A percentile compares a stretch with the other conserved stretches of the same genome.
These are phyloP conservation scores for Kuraishia cidri DNA, from an alignment of 805 yeast genomes.

Conservation along the genomic window DNA sequence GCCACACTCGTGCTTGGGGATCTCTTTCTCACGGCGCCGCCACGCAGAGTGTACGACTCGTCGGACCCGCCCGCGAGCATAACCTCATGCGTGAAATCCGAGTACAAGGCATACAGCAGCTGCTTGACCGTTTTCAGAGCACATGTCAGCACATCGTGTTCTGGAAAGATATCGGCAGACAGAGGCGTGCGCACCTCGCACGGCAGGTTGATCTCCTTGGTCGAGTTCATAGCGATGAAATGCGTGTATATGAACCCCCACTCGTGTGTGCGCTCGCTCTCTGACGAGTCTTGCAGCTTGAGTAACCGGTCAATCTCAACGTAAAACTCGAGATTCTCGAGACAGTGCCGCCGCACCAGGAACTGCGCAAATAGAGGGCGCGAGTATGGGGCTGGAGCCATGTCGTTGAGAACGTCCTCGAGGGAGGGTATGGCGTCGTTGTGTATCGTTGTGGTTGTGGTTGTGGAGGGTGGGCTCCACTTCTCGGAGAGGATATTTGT, in stretches of 20 bases:
- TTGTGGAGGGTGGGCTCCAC: too few species aligned
- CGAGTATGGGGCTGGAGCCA: conserved; percentile 13
- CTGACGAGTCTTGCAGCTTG: conserved; percentile 1
- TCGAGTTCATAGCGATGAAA: conserved; percentile 15
- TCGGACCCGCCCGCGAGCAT: too few species aligned
- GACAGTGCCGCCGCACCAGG: conserved; percentile 19
- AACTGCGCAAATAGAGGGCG: conserved; percentile 17
- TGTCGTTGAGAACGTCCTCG: conserved; percentile 15
- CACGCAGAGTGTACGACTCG: not conserved
- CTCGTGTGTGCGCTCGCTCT: conserved; percentile 6
- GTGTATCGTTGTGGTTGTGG: too few species aligned
- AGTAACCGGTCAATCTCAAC: conserved; percentile 13
- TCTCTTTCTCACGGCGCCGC: not conserved
- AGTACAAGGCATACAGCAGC: conserved; percentile 18
- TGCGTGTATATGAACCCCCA: conserved; percentile 17
- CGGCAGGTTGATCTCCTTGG: conserved; percentile 23
- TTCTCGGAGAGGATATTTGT: too few species aligned
- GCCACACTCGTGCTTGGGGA: too few species aligned
- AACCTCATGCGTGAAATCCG: conserved; percentile 16
- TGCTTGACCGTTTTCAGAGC: conserved; percentile 12
- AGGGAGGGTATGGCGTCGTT: conserved; percentile 21
- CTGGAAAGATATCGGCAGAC: not conserved
- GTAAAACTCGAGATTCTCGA: conserved; percentile 24
- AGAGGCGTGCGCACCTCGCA: conserved; percentile 7
- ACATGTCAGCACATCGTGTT: conserved; percentile 6